phyloP scores from a whole-genome alignment of 495 filamentous ascomycete genomes.

The Amniculicola lignicola region DNA sequence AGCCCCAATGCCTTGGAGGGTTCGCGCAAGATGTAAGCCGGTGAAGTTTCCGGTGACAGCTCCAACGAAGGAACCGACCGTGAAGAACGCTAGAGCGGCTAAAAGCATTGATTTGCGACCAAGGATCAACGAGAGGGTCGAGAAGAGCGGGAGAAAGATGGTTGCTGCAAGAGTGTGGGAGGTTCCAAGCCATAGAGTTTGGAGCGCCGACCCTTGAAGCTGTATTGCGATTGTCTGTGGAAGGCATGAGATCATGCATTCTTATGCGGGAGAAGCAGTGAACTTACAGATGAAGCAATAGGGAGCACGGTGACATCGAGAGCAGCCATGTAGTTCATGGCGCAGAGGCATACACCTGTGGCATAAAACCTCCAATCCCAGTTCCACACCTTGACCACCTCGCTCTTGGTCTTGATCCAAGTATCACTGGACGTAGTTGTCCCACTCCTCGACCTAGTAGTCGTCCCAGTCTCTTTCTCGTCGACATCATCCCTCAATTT shows the following conservation, averaged over 20 bases:
- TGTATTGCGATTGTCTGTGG: slow-evolving; percentile 49
- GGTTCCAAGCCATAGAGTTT: slow-evolving; percentile 57
- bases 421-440: neutral
- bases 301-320: slow-evolving; percentile 69
- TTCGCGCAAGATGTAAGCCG: slow-evolving; percentile 60
- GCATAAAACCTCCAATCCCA: slow-evolving; percentile 18
- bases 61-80: slow-evolving; percentile 57
- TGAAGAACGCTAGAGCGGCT: slow-evolving; percentile 52
- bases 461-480: neutral
- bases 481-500: neutral
- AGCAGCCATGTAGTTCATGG: slow-evolving; percentile 64
- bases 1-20: slow-evolving; percentile 69
- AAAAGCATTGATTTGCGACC: slow-evolving; percentile 48
- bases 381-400: slow-evolving; percentile 6
- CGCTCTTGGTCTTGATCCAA: slow-evolving; percentile 1
- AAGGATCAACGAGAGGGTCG: slow-evolving; percentile 50
- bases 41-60: slow-evolving; percentile 57
- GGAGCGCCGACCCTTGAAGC: slow-evolving; percentile 51
- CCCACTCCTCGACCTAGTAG: neutral
- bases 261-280: neutral
- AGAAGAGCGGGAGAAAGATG: slow-evolving; percentile 34
- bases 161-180: slow-evolving; percentile 51
- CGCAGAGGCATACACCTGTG: slow-evolving; percentile 48
- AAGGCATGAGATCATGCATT: neutral
- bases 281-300: slow-evolving; percentile 62